Conservation (phyloP, 495 filamentous ascomycete species). For the Margaritispora aquatica region DNA sequence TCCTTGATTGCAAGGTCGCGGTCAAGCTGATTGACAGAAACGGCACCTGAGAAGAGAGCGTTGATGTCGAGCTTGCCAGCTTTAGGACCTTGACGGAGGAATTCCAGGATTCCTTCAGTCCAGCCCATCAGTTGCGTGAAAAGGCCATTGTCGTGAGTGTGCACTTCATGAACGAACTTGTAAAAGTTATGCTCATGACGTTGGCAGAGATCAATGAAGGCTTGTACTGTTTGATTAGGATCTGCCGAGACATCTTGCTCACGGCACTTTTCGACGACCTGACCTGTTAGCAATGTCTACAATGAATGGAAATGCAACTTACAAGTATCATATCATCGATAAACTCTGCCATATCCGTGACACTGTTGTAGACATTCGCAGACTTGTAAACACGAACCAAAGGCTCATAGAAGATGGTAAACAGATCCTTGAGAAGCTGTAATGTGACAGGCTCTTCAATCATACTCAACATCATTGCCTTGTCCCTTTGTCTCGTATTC, state of each 20-base stretch:
- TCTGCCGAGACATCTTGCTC: constrained; percentile 89
- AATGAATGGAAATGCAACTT: constrained; percentile 12
- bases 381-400: constrained; percentile 96
- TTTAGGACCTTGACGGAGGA: constrained; percentile 76
- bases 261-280: constrained; percentile 81
- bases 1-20: constrained; percentile 66
- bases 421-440: constrained; percentile 89
- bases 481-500: constrained; percentile 85
- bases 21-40: constrained; percentile 59
- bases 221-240: constrained; percentile 97
- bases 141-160: constrained; percentile 94
- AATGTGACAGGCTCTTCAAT: constrained; percentile 94
- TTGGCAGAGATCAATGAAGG: constrained; percentile 95
- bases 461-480: constrained; percentile 92
- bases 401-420: constrained; percentile 98
- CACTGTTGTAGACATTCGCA: constrained; percentile 92
- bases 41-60: constrained; percentile 75
- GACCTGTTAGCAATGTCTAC: constrained; percentile 13
- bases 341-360: constrained; percentile 92
- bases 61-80: constrained; percentile 88
- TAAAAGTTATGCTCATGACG: constrained; percentile 96
- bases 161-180: constrained; percentile 97
- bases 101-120: constrained; percentile 95
- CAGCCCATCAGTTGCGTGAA: constrained; percentile 95
- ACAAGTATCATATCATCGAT: constrained; percentile 81